A percentile compares a stretch with the other conserved stretches of the same genome.
Evolutionary conservation across 768 basidiomycete species (phyloP).

Genomic region (Rhodotorula babjevae): DNA sequence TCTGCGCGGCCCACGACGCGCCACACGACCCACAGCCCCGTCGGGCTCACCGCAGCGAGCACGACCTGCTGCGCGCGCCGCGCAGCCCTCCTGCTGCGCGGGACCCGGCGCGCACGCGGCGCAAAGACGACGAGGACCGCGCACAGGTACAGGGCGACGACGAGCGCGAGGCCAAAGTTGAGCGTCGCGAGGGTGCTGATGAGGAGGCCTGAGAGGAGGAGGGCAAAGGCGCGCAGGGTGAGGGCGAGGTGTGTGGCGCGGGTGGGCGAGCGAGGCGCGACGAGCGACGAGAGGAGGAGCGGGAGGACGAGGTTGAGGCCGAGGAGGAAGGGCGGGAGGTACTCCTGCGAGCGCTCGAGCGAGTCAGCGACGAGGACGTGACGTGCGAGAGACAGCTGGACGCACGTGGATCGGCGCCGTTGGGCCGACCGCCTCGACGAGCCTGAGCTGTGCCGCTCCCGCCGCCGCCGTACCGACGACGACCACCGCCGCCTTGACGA

Average conservation of each 20-base stretch:
- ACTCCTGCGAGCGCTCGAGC: background rate
- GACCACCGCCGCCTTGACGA: background rate
- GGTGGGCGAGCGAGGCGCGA: conserved; percentile 12
- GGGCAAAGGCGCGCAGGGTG: conserved; percentile 66
- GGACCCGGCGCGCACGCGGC: conserved; percentile 39
- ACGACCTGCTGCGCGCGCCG: conserved; percentile 54
- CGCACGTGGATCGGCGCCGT: background rate
- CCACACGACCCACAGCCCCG: conserved; percentile 57
- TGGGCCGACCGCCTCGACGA: conserved; percentile 16
- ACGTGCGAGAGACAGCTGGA: background rate
- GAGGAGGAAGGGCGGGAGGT: conserved; percentile 7
- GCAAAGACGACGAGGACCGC: conserved; percentile 56
- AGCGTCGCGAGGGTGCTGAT: conserved; percentile 80
- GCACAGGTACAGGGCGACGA: conserved; percentile 62
- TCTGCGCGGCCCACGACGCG: background rate
- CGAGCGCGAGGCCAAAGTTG: conserved; percentile 83
- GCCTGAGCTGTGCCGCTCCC: conserved; percentile 15
- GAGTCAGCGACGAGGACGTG: background rate
- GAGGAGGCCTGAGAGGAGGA: conserved; percentile 77
- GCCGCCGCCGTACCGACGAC: conserved; percentile 9
- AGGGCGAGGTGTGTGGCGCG: conserved; percentile 35
- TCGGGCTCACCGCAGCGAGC: conserved; percentile 50
- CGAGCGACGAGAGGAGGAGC: conserved; percentile 11
- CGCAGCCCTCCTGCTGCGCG: conserved; percentile 53
- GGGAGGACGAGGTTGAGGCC: conserved; percentile 23